These are phyloP conservation scores for Tolypocladium inflatum DNA, from an alignment of 2,329 filamentous ascomycete genomes.

Conservation along the genomic window DNA sequence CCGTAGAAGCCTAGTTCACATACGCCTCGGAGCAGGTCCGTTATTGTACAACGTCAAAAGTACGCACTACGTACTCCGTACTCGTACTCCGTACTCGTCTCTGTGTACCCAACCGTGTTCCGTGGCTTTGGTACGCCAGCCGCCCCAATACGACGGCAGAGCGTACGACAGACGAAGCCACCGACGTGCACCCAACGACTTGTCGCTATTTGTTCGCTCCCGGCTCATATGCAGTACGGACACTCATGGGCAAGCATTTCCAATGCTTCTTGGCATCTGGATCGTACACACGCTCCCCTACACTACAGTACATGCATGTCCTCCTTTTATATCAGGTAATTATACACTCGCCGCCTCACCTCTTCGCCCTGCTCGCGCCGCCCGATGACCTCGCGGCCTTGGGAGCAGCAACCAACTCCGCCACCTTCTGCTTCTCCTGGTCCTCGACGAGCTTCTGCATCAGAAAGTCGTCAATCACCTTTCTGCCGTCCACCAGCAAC, in stretches of 20 bases:
- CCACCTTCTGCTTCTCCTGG: constrained; percentile 20
- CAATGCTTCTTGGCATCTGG: background rate
- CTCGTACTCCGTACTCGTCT: too few species aligned
- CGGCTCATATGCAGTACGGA: background rate
- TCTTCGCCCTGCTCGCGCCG: constrained; percentile 11
- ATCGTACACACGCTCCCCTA: background rate
- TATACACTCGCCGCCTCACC: constrained; percentile 7
- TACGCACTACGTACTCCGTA: background rate
- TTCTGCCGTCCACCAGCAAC: constrained; percentile 47
- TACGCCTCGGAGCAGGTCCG: background rate
- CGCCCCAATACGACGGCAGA: background rate
- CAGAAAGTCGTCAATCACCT: constrained; percentile 32
- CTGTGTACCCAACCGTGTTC: background rate
- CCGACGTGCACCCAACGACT: background rate
- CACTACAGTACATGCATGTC: background rate
- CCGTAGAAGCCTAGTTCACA: background rate
- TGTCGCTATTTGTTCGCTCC: background rate
- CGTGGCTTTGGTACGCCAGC: background rate
- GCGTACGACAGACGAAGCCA: background rate
- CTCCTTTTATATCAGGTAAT: background rate
- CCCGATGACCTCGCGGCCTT: constrained; percentile 6
- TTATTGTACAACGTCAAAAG: background rate
- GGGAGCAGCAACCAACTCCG: constrained; percentile 18
- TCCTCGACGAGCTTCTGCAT: constrained; percentile 22
- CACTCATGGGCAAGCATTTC: background rate